Evolutionary conservation across 78 protist genomes (phyloP), one percentile per base, ranked within the genome.

Genomic region (Blattamonas nauphoetae): DNA sequence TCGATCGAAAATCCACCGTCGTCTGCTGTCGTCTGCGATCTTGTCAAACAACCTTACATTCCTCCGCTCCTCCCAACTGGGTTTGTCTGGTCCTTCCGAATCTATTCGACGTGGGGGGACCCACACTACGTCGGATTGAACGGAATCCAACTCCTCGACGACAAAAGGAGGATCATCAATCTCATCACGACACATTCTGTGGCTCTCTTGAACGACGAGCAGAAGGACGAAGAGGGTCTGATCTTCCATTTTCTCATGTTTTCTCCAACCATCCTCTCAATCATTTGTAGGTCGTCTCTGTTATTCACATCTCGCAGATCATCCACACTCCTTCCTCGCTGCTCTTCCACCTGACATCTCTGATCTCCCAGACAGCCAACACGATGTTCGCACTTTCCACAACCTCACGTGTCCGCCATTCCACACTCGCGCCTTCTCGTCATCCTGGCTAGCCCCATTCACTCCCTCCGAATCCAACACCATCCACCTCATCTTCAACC

Each of bases 71-170:
- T 33, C 83, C 83, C 83, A 21, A 33, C 42, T 21, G 83, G 83
- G 45, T 79, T 6, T 21, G 83, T 79, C 45, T 79, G 6, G 41
- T 41, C 78, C 86, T 1, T 93, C 35, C 35, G 35, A 21, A 44
- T 94, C 38, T 38, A 38, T 41, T 35, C 88, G 4, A 94, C 92
- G 21, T 92, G 95, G 95, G 95, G 94, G 6, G 96, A 94, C 81
- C 86, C 83, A 45, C 5, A 91, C 83, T 94, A 88, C 87, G 90
- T 92, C 11, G 96, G 96, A 32, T 88, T 94, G 36, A 44, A 87
- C 1, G 96, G 94, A n/a, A 79, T 94, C 43, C 94, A 90, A 34
- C 1, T 93, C n/a, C 91, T 86, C 88, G 93, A 88, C 78, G 41
- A 0, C n/a, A n/a, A n/a, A n/a, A n/a, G n/a, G n/a, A n/a, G n/a